Percentiles rank a stretch among this genome's conserved stretches.
phyloP scores from a whole-genome alignment of 2,329 filamentous ascomycete species.

The Phoma sp. region DNA sequence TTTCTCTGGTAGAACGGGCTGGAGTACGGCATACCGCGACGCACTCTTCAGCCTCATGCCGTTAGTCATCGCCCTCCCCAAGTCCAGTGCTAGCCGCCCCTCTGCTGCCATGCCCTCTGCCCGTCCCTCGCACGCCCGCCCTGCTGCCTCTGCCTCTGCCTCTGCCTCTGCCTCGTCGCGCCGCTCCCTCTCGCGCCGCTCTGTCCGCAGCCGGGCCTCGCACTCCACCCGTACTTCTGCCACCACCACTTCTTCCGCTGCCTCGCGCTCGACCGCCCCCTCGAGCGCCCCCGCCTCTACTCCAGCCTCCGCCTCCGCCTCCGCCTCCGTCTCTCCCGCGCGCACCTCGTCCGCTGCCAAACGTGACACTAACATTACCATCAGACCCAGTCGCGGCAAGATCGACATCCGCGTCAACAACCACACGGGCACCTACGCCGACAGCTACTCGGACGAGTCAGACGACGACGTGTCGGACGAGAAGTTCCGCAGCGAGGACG shows the following conservation, averaged over 20 bases:
- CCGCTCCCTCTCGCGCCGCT: conserved; percentile 41
- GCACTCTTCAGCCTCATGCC: conserved; percentile 48
- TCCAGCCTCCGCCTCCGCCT: too few relatives aligned
- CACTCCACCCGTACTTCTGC: conserved; percentile 32
- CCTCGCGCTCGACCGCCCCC: conserved; percentile 31
- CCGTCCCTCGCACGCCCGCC: not conserved
- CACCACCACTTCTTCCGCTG: conserved; percentile 29
- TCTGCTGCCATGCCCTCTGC: conserved; percentile 14
- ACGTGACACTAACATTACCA: conserved; percentile 48
- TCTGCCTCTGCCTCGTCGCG: too few relatives aligned
- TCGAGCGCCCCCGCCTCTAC: conserved; percentile 42
- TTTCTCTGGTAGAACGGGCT: conserved; percentile 50
- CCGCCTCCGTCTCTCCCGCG: conserved; percentile 37
- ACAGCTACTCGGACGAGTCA: conserved; percentile 29
- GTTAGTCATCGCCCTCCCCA: conserved; percentile 51
- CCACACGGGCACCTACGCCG: conserved; percentile 45
- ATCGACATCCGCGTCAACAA: conserved; percentile 46
- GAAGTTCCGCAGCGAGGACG: conserved; percentile 35
- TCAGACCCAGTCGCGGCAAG: conserved; percentile 43
- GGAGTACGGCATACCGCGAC: conserved; percentile 40
- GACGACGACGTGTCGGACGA: conserved; percentile 45
- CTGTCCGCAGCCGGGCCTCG: conserved; percentile 34
- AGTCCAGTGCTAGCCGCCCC: conserved; percentile 15
- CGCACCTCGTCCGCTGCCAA: conserved; percentile 24
- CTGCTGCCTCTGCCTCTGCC: too few relatives aligned